Base-by-base conservation (phyloP, 2,329 filamentous ascomycete species). In the Trichophyton benhamiae region DNA sequence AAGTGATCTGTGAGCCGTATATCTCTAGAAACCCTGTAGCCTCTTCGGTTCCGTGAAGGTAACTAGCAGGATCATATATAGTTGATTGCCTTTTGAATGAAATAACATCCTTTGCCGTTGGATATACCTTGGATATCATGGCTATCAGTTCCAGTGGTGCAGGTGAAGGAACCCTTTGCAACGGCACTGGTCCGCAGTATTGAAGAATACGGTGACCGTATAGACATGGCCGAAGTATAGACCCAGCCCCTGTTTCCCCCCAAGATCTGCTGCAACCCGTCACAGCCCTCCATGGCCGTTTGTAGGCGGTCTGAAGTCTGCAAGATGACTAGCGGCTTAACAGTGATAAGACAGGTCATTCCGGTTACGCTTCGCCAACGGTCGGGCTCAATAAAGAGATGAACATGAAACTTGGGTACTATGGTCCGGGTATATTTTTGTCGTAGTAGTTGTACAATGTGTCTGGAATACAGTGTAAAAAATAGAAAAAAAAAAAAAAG, bases 331-430 rank as follows among this genome's bases (percentile, higher is more conserved):
- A 17, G 20, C 42, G 20, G 5, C 15, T 46, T 17, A 22, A 46
- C 8, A 46, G 17, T 25, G 8, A 92, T 9, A 1, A 48, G 7
- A 11, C 44, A 9, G 9, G 1, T 11, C 91, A 95, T 70, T 91
- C 96, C 74, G 94, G 99, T 74, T 95, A 91, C 4, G 92, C 96
- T 72, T 80, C 97, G 30, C 97, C 92, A 92, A 95, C 88, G 71
- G 91, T 4, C 9, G 33, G 9, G 8, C 8, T 13, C 9, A 5
- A 48, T 48, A 9, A 20, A 48, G 20, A 48, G 44, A 25, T 30
- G 3, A n/a, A 15, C 8, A 27, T 15, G 9, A 6, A 22, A 15
- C 13, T 4, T 52, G 46, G 46, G 46, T 15, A 52, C n/a, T 44
- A 15, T n/a, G 41, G 25, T 52, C 25, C 9, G 20, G 46, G 46